Evolutionary conservation across 768 basidiomycete genomes (phyloP), one percentile per base, ranked within the genome.

Genomic region (Fibroporia radiculosa): DNA sequence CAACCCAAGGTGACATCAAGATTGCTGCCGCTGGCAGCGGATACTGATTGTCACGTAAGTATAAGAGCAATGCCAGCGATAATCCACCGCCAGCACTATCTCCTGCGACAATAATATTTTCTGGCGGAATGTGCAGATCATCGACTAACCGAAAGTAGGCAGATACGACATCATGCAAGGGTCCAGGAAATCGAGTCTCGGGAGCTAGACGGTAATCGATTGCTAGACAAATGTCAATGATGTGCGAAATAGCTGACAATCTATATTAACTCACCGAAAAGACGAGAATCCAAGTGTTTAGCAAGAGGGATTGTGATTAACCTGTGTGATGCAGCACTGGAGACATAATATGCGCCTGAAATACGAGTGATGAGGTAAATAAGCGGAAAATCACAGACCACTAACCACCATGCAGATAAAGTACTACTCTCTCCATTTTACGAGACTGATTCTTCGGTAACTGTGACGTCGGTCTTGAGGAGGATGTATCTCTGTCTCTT

Each of bases 131-230:
- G 37, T 82, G 80, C 33, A 98, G 76, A 48, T 96, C 92, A 45
- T 91, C 83, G 1, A 83, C 73, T 18, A 99, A 73, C 16, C 93
- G 75, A 51, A 99, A 71, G 61, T 97, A 99, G 0, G 82, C 87
- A 32, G 72, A 76, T 41, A 93, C 88, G 18, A 82, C 87, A 56
- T 99, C 95, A 53, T 83, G 80, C 5, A 86, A 64, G 34, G 92
- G 87, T 0, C 93, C 89, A 0, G 95, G 95, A 63, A 98, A 99
- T 33, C 78, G 75, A 4, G 92, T 92, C 64, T 99, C 95, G 1
- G 95, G 95, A 0, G 95, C 93, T 27, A 99, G 73, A 10, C 95
- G 88, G 64, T 99, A 99, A 61, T 96, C 92, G n/a, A n/a, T n/a
- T n/a, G n/a, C n/a, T n/a, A n/a, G n/a, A n/a, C n/a, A n/a, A n/a